Evolutionary conservation across 768 basidiomycete genomes (phyloP).

Genomic region (Crucibulum laeve): DNA sequence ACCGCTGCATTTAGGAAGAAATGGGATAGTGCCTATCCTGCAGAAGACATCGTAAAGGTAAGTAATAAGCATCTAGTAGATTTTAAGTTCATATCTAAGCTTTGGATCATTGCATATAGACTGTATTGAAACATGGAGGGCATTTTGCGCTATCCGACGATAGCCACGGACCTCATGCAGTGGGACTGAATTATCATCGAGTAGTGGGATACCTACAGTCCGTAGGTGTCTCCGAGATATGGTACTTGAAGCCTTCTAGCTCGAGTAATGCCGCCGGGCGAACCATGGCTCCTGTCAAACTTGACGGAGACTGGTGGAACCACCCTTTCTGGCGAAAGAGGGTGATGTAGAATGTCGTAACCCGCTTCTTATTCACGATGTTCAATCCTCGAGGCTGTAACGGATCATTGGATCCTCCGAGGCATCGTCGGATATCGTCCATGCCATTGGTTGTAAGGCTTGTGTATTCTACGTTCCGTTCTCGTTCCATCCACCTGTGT

Average conservation of each 20-base stretch:
- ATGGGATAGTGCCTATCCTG: slow-evolving; percentile 86
- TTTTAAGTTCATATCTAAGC: no score
- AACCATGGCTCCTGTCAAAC: slow-evolving; percentile 33
- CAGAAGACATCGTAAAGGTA: slow-evolving; percentile 70
- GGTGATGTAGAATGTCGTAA: not conserved
- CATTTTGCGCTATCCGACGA: slow-evolving; percentile 90
- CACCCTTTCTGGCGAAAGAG: slow-evolving; percentile 52
- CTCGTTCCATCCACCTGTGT: no score
- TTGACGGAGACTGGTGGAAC: slow-evolving; percentile 52
- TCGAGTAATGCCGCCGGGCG: slow-evolving; percentile 44
- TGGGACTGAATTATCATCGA: slow-evolving; percentile 80
- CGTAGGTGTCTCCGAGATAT: slow-evolving; percentile 59
- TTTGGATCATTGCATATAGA: slow-evolving; percentile 33
- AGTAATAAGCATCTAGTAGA: slow-evolving; percentile 10
- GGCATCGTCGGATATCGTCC: no score
- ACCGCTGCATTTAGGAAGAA: slow-evolving; percentile 90
- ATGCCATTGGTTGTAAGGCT: no score
- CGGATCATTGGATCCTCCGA: no score
- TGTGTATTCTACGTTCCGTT: no score
- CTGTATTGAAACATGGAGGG: slow-evolving; percentile 66
- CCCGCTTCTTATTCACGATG: no score
- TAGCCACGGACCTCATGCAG: slow-evolving; percentile 85
- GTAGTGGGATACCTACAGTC: slow-evolving; percentile 60
- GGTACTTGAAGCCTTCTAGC: slow-evolving; percentile 47
- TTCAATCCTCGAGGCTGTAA: no score